phyloP scores from a whole-genome alignment of 2,329 filamentous ascomycete genomes.

The Cercospora sesami region DNA sequence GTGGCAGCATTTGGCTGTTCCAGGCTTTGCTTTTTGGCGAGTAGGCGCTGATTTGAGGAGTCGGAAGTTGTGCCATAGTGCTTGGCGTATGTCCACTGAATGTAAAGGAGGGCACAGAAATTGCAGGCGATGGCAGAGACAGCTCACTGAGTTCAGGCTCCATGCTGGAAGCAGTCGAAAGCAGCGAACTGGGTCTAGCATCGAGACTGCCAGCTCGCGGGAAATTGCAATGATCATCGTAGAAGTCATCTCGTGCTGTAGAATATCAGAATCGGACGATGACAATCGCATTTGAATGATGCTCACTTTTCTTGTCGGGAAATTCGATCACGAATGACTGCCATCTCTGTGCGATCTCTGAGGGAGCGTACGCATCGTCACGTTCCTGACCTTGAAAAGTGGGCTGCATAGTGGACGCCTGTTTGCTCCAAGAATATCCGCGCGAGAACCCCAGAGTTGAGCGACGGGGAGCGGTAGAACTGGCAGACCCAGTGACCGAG shows the following conservation, averaged over 20 bases:
- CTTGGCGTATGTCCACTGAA: neutral
- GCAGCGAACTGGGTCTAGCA: neutral
- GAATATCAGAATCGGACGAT: neutral
- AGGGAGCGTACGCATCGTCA: neutral
- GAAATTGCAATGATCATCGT: neutral
- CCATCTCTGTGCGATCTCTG: neutral
- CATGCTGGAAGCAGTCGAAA: neutral
- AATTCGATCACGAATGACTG: neutral
- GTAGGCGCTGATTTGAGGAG: neutral
- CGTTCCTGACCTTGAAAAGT: neutral
- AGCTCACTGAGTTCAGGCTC: neutral
- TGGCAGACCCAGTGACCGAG: neutral
- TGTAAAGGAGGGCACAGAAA: neutral
- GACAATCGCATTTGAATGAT: neutral
- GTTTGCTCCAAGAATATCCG: neutral
- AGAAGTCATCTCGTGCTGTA: constrained; percentile 3
- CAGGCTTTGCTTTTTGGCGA: neutral
- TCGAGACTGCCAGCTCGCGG: neutral
- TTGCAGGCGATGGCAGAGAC: neutral
- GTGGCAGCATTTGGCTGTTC: constrained; percentile 1
- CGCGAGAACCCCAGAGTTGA: neutral
- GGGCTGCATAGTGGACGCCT: neutral
- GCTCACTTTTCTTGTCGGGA: neutral
- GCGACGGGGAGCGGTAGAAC: neutral
- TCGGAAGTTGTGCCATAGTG: neutral